These are phyloP conservation scores for Colletotrichum lupini DNA, from an alignment of 2,329 filamentous ascomycete species.

Conservation along the genomic window DNA sequence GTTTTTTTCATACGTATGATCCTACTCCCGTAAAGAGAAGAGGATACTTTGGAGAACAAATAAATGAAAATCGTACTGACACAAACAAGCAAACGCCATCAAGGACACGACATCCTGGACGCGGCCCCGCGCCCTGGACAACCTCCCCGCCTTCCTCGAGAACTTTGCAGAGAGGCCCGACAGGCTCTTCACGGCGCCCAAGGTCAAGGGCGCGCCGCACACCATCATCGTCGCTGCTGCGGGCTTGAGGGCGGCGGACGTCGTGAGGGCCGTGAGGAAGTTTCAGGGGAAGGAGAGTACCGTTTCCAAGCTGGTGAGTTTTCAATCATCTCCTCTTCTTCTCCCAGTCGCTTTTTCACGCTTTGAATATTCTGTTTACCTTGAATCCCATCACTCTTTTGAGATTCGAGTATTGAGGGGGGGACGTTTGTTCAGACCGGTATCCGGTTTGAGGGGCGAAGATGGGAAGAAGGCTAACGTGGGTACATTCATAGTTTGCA, in stretches of 20 bases:
- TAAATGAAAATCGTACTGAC: not conserved
- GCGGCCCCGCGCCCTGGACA: conserved; percentile 73
- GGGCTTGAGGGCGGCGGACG: conserved; percentile 85
- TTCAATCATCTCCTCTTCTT: not conserved
- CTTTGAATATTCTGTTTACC: no score
- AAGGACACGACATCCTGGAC: conserved; percentile 82
- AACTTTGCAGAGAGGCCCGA: conserved; percentile 67
- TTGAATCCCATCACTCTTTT: not conserved
- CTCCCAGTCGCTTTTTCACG: not conserved
- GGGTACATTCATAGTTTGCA: conserved; percentile 69
- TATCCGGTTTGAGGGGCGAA: not conserved
- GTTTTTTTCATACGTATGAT: no score
- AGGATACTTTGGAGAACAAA: no score
- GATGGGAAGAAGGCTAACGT: conserved; percentile 19
- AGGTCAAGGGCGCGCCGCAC: conserved; percentile 80
- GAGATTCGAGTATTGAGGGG: not conserved
- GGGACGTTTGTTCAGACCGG: no score
- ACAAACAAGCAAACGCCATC: conserved; percentile 73
- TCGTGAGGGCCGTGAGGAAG: conserved; percentile 78
- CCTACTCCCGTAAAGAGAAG: no score
- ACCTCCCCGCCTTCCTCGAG: conserved; percentile 84
- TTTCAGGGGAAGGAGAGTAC: conserved; percentile 83
- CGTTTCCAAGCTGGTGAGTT: conserved; percentile 80
- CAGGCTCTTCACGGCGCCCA: conserved; percentile 71
- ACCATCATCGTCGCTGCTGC: conserved; percentile 90